These are phyloP conservation scores for Komagataella pseudopastoris DNA, from an alignment of 805 yeast genomes.

Conservation along the genomic window DNA sequence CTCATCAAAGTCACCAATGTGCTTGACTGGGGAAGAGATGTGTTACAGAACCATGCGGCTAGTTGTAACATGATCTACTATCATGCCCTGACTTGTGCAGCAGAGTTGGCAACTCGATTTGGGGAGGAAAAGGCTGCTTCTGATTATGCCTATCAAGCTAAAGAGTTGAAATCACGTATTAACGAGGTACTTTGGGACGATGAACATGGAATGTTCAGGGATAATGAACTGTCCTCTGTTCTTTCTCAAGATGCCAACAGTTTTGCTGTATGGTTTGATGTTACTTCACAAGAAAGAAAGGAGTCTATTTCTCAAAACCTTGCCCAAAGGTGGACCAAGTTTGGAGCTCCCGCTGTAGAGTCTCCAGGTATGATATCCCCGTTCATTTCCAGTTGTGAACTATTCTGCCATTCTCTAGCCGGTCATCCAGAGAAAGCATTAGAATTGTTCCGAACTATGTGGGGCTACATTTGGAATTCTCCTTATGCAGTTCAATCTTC, in stretches of 20 bases:
- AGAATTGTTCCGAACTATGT: conserved; percentile 4
- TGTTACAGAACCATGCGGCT: conserved; percentile 2
- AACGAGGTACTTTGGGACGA: conserved; percentile 3
- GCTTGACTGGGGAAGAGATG: conserved; percentile 6
- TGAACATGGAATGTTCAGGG: conserved; percentile 3
- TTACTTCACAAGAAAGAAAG: conserved; percentile 1
- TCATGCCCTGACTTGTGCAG: conserved; percentile 1
- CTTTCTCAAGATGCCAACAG: conserved; percentile 5
- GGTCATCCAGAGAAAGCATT: conserved; percentile 5
- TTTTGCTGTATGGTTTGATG: conserved; percentile 1
- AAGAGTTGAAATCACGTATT: conserved; percentile 1
- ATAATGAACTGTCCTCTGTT: conserved; percentile 3
- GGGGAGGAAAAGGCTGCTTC: neutral
- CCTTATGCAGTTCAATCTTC: conserved; percentile 5
- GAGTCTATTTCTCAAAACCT: conserved; percentile 3
- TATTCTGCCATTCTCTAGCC: conserved; percentile 2
- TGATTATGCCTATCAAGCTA: neutral
- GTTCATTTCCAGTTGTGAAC: conserved; percentile 3
- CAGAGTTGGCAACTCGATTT: conserved; percentile 1
- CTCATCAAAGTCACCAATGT: conserved; percentile 2
- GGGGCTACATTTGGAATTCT: conserved; percentile 6
- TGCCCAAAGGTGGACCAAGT: conserved; percentile 4
- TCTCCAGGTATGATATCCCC: conserved; percentile 5
- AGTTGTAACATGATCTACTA: conserved; percentile 4
- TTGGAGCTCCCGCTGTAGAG: conserved; percentile 4